Percentiles rank a stretch among this genome's conserved stretches.
Evolutionary conservation across 106 monocot genomes (phyloP).

Genomic region (Phalaenopsis equestris): DNA sequence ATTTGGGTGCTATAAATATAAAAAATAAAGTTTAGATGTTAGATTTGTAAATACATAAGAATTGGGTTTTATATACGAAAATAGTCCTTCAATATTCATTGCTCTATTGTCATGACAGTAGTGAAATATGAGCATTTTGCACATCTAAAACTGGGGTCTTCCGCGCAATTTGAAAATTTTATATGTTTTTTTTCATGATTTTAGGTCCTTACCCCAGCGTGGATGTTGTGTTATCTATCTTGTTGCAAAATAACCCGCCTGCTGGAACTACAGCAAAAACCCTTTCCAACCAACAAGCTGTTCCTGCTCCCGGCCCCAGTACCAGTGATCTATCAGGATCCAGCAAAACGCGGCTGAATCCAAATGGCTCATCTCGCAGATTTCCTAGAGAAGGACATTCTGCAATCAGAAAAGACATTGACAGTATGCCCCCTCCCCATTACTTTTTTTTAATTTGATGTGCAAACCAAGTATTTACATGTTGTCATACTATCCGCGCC

Average conservation of each 20-base stretch:
- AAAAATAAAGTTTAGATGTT: no score
- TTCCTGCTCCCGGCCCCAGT: slow-evolving; percentile 33
- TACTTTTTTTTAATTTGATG: not conserved
- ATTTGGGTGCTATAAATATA: no score
- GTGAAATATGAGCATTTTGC: not conserved
- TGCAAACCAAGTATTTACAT: no score
- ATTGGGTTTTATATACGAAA: no score
- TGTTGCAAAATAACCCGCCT: slow-evolving; percentile 60
- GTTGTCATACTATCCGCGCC: no score
- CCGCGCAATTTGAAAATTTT: not conserved
- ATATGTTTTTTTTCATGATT: slow-evolving; percentile 1
- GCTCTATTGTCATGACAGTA: not conserved
- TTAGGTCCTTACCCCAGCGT: slow-evolving; percentile 73
- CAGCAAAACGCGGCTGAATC: slow-evolving; percentile 45
- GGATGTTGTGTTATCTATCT: slow-evolving; percentile 63
- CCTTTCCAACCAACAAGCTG: slow-evolving; percentile 30
- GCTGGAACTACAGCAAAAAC: slow-evolving; percentile 27
- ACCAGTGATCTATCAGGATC: slow-evolving; percentile 76
- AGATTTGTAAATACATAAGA: no score
- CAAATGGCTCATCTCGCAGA: slow-evolving; percentile 56
- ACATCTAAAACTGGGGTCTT: not conserved
- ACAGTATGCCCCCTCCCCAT: slow-evolving; percentile 47
- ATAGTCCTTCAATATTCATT: not conserved
- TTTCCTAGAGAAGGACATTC: slow-evolving; percentile 32
- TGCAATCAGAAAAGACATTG: slow-evolving; percentile 51